These are phyloP conservation scores for Arachnomyces sp. DNA, from an alignment of 2,329 filamentous ascomycete species.

Conservation along the genomic window DNA sequence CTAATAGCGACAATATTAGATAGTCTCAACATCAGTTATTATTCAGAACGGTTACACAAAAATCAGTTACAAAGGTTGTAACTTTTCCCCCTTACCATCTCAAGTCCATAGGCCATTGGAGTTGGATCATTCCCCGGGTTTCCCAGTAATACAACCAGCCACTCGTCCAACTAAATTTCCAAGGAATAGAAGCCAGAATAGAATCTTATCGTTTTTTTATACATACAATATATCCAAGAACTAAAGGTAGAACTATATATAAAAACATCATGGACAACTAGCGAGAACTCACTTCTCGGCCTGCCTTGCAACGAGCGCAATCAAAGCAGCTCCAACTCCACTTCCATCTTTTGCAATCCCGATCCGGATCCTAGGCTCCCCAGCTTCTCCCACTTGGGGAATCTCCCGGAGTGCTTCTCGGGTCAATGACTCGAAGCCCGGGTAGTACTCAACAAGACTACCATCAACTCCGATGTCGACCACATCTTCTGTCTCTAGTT, in stretches of 20 bases:
- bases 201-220: no score
- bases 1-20: no score
- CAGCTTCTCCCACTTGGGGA: slow-evolving; percentile 66
- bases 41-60: no score
- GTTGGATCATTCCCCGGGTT: no score
- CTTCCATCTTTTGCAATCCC: slow-evolving; percentile 96
- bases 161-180: no score
- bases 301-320: slow-evolving; percentile 77
- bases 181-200: no score
- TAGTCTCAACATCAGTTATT: no score
- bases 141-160: no score
- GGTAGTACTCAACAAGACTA: slow-evolving; percentile 91
- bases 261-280: neutral
- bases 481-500: slow-evolving; percentile 60
- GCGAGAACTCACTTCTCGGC: slow-evolving; percentile 31
- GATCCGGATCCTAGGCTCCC: slow-evolving; percentile 82
- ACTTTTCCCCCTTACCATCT: no score
- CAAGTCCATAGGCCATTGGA: no score
- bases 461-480: slow-evolving; percentile 93
- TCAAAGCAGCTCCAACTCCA: slow-evolving; percentile 89
- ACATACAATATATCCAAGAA: no score
- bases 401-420: slow-evolving; percentile 72
- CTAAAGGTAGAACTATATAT: neutral
- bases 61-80: no score
- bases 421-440: slow-evolving; percentile 81